Evolutionary conservation across 331 rosid genomes (phyloP), one percentile per base, ranked within the genome.

Genomic region (Acacia concinna): DNA sequence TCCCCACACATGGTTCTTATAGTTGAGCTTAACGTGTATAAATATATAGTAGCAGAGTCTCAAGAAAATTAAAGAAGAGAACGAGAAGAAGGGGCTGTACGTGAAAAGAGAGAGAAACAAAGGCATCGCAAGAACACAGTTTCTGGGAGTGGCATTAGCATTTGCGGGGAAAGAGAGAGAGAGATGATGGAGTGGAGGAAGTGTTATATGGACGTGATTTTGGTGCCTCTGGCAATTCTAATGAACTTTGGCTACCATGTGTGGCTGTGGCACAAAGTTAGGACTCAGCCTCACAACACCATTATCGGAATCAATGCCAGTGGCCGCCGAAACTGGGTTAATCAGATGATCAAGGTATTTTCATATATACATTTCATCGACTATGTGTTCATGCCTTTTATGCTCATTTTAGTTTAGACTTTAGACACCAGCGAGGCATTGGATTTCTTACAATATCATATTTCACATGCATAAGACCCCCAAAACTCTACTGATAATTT

Each of bases 171-270:
- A 6, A 37, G 25, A 18, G 21, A 28, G 8, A n/a, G n/a, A n/a
- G n/a, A n/a, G n/a, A n/a, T n/a, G n/a, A 92, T 95, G 93, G 98
- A 86, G 78, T 96, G 99, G 99, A 96, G 89, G 69, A 91, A 88
- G 47, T 88, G 92, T 81, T 91, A 93, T 79, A 83, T 96, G 88
- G 99, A 96, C 81, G 87, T 91, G 49, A 87, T 93, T 62, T 84
- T 93, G 59, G 99, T 96, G 10, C 98, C 99, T 0, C 76, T 93
- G 52, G 98, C 84, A 63, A 81, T 93, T 51, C 81, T 91, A 28
- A 47, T 90, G 4, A 86, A 12, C 77, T 41, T 80, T 77, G 89
- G 80, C 46, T 96, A 96, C 83, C 97, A 96, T 85, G 64, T 82
- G 44, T 96, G 98, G 97, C 81, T 96, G 3, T 96, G 94, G 97